Base-by-base conservation (phyloP, 2,329 filamentous ascomycete genomes). In the Stemphylium vesicarium region DNA sequence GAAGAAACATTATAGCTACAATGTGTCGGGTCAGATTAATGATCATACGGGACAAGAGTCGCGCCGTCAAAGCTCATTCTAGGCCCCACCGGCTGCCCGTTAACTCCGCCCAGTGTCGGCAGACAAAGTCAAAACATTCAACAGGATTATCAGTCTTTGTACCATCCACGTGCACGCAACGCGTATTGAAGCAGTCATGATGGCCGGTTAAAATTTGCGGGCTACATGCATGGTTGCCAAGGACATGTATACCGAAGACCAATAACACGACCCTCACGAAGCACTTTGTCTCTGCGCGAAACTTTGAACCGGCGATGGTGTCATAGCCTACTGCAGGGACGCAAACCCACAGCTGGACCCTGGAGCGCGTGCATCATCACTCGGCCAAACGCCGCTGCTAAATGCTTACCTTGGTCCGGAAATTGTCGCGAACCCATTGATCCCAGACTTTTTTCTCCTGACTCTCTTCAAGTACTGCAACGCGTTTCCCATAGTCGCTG, bases 321-420 rank as follows among this genome's bases (percentile, higher is more conserved):
- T 66, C 60, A 64, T 66, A 64, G 64, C 63, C 32, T 60, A 49
- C 46, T 57, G 52, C 52, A 54, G 39, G 58, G 50, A 50, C 38
- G 48, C 61, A 63, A 29, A 52, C 56, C 57, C 60, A 51, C 49
- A 38, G 40, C n/a, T 56, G 44, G 46, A 57, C 50, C 35, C 50
- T 50, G 50, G 56, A 31, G 44, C 26, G 51, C 40, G 31, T 35
- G 39, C 42, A 46, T 40, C 48, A 46, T 51, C 49, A 46, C 48
- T 44, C 20, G 43, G 55, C 42, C 41, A 50, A 40, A 35, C 48
- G 53, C 37, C 36, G 32, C 40, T 24, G 31, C 37, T 41, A 31
- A 6, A 31, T 12, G 12, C 40, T 26, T 31, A 39, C 18, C 40
- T 44, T 39, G 18, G 35, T 13, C 31, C 24, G 7, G 13, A 29